Evolutionary conservation across 2,329 filamentous ascomycete species (phyloP).

Genomic region (Colletotrichum higginsianum): DNA sequence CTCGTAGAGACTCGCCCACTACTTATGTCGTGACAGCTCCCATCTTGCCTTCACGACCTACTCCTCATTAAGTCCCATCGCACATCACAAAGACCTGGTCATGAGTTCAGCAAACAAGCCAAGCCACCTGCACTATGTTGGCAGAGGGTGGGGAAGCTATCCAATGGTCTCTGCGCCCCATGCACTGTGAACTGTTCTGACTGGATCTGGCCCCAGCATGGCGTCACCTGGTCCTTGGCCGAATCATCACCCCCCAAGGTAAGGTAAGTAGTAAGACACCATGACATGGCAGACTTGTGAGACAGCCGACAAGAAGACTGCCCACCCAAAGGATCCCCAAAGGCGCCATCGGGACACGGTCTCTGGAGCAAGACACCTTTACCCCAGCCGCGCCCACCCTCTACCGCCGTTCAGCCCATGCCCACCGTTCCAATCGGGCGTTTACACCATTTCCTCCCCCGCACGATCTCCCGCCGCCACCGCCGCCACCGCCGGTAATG

Average conservation of each 20-base stretch:
- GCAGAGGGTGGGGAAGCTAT: slow-evolving; percentile 25
- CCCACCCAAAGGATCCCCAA: background rate
- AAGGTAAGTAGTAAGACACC: background rate
- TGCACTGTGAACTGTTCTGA: slow-evolving; percentile 23
- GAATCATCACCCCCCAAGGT: slow-evolving; percentile 22
- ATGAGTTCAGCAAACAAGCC: slow-evolving; percentile 21
- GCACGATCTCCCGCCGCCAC: slow-evolving; percentile 26
- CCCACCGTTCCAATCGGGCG: slow-evolving; percentile 22
- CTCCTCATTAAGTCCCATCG: background rate
- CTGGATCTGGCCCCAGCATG: slow-evolving; percentile 33
- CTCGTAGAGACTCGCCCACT: background rate
- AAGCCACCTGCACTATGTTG: slow-evolving; percentile 4
- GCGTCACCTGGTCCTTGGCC: slow-evolving; percentile 36
- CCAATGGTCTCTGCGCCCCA: slow-evolving; percentile 21
- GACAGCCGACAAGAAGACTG: background rate
- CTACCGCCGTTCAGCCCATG: slow-evolving; percentile 6
- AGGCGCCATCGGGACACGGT: slow-evolving; percentile 20
- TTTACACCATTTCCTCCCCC: background rate
- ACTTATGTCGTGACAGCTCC: background rate
- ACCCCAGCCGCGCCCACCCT: background rate
- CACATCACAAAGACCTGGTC: slow-evolving; percentile 3
- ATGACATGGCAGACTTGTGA: background rate
- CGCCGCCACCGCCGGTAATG: slow-evolving; percentile 26
- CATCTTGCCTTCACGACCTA: slow-evolving; percentile 1
- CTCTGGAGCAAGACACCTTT: slow-evolving; percentile 11